A percentile compares a stretch with the other conserved stretches of the same genome.
Evolutionary conservation across 495 filamentous ascomycete species (phyloP).

Genomic region (Oidiodendron maius): DNA sequence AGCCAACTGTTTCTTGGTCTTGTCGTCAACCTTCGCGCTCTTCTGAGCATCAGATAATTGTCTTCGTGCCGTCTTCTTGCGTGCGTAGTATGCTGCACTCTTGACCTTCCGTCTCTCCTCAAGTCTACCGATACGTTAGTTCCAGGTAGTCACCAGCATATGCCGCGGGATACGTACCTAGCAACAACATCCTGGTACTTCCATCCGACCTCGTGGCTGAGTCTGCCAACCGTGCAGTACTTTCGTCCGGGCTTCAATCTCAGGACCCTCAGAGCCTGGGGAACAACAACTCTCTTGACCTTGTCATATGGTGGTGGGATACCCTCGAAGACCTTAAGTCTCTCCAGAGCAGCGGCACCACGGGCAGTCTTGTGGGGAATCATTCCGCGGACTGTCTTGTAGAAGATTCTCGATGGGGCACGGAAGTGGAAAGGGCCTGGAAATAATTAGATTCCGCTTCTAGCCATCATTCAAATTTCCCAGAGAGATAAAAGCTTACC

Average conservation of each 20-base stretch:
- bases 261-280: conserved; percentile 92
- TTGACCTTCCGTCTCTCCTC: conserved; percentile 99
- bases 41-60: conserved; percentile 87
- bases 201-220: conserved; percentile 99
- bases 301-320: conserved; percentile 98
- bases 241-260: conserved; percentile 96
- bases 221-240: conserved; percentile 96
- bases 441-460: conserved; percentile 30
- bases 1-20: conserved; percentile 49
- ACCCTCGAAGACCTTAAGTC: conserved; percentile 99
- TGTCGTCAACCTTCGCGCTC: conserved; percentile 77
- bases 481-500: conserved; percentile 48
- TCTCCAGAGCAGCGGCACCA: conserved; percentile 91
- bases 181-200: conserved; percentile 99
- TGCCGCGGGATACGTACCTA: conserved; percentile 56
- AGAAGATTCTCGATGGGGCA: conserved; percentile 97
- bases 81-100: conserved; percentile 97
- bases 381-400: conserved; percentile 99
- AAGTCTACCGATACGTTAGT: conserved; percentile 51
- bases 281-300: conserved; percentile 98
- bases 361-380: conserved; percentile 99
- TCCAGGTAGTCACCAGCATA: background rate
- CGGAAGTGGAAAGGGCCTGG: conserved; percentile 98
- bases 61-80: conserved; percentile 92
- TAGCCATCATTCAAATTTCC: conserved; percentile 8